phyloP scores from a whole-genome alignment of 371 early-diverging fungal genomes.

The Circinella umbellata region DNA sequence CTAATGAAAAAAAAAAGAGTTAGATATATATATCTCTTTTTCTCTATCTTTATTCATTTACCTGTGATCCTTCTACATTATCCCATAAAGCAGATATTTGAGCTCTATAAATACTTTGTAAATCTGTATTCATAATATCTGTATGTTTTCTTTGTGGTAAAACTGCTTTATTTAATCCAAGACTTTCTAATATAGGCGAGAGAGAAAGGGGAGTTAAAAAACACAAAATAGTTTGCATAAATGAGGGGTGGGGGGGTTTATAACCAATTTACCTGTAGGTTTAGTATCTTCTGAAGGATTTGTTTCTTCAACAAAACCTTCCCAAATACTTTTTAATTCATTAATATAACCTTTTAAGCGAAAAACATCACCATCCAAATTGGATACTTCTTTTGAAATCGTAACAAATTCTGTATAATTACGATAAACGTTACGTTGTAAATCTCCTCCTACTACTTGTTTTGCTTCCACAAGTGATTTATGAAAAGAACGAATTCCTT shows the following conservation, averaged over 20 bases:
- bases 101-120: constrained; percentile 62
- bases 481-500: constrained; percentile 64
- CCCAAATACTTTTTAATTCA: constrained; percentile 71
- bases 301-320: constrained; percentile 56
- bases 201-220: background rate
- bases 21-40: background rate
- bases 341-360: constrained; percentile 68
- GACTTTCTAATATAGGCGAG: constrained; percentile 3
- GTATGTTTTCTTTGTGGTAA: constrained; percentile 39
- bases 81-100: constrained; percentile 77
- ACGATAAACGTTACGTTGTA: constrained; percentile 90
- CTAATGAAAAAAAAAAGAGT: constrained; percentile 27
- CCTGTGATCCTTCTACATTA: constrained; percentile 81
- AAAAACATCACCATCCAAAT: constrained; percentile 77
- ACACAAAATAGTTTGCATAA: background rate
- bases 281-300: constrained; percentile 32
- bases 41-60: constrained; percentile 18
- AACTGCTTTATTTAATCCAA: constrained; percentile 25
- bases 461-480: constrained; percentile 73
- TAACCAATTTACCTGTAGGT: constrained; percentile 11
- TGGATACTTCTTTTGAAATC: constrained; percentile 93
- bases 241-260: too few species aligned
- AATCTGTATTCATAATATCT: constrained; percentile 53
- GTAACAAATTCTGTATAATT: constrained; percentile 95
- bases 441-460: constrained; percentile 77